Evolutionary conservation across 2,329 filamentous ascomycete genomes (phyloP), one percentile per base, ranked within the genome.

Genomic region (Xylaria sp.): DNA sequence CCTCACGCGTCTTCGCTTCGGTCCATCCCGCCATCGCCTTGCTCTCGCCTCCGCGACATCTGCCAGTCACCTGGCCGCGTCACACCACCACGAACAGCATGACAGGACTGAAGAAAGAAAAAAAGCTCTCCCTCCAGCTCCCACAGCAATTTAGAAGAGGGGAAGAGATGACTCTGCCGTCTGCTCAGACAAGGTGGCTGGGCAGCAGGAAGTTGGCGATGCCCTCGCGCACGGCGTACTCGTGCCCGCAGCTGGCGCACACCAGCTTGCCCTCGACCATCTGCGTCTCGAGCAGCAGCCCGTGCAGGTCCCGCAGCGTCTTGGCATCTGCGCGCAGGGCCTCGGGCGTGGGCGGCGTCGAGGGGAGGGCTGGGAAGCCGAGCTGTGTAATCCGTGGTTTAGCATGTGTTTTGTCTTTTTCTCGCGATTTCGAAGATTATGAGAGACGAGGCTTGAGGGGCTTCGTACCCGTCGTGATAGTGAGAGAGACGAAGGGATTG

Each of bases 161-260:
- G n/a, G 2, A 37, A 15, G 2, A 13, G 9, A 37, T 37, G 21
- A 13, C 3, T 17, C 9, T 31, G 10, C 9, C 3, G 37, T 40
- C 4, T 4, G 15, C 23, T 78, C 74, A 87, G 47, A 93, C 95
- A 77, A 99, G 79, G 80, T 99, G 95, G 71, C 90, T 95, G 11
- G 95, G 95, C 69, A 99, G 79, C 74, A 99, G 79, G 73, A 99
- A 99, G 77, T 98, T 98, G 62, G 93, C 92, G 76, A 98, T 97
- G 4, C 95, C 95, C 78, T 99, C 94, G 75, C 95, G 93, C 65
- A 99, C 89, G 61, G 88, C 88, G 77, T 98, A 99, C 80, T 96
- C 92, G 75, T 98, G 94, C 48, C 91, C 92, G 74, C 95, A 99
- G 77, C 90, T 91, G 48, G 87, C 93, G 76, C 95, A 99, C 4